phyloP scores from a whole-genome alignment of 495 filamentous ascomycete species.

The Penicillium bialowiezense region DNA sequence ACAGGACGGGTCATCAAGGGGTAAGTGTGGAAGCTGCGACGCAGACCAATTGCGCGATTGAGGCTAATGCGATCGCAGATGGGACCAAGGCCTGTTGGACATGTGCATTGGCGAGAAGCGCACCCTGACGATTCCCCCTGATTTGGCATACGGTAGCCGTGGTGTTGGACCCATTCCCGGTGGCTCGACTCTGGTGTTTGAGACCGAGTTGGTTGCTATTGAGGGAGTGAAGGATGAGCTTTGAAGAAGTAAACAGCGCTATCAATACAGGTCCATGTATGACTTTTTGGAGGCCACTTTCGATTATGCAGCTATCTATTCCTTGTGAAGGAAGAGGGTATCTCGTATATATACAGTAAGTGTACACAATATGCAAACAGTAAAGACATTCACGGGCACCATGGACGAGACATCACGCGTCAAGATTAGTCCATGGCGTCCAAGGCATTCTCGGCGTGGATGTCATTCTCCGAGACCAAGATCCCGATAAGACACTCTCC shows the following conservation, averaged over 20 bases:
- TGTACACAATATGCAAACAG: slow-evolving; percentile 7
- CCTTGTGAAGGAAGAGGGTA: slow-evolving; percentile 8
- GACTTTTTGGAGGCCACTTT: background rate
- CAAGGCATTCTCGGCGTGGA: slow-evolving; percentile 41
- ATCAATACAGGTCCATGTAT: background rate
- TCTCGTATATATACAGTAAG: slow-evolving; percentile 16
- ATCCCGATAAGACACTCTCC: slow-evolving; percentile 82
- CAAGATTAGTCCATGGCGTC: slow-evolving; percentile 68
- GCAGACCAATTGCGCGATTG: background rate
- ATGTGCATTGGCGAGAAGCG: slow-evolving; percentile 98
- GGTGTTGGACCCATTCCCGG: slow-evolving; percentile 75
- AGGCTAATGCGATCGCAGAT: slow-evolving; percentile 41
- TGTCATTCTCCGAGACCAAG: slow-evolving; percentile 74
- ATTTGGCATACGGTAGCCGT: slow-evolving; percentile 76
- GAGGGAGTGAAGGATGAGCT: slow-evolving; percentile 71
- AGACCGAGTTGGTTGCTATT: slow-evolving; percentile 89
- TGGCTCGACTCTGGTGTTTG: slow-evolving; percentile 80
- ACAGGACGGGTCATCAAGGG: slow-evolving; percentile 83
- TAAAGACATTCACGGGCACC: background rate
- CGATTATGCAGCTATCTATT: background rate
- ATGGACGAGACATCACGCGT: no score
- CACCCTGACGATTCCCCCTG: slow-evolving; percentile 85
- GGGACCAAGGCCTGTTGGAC: slow-evolving; percentile 87
- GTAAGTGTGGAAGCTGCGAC: slow-evolving; percentile 35
- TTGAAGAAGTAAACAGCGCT: slow-evolving; percentile 20